Base-by-base conservation (phyloP, 176 grass and related monocot genomes). In the Triticum timopheevii region DNA sequence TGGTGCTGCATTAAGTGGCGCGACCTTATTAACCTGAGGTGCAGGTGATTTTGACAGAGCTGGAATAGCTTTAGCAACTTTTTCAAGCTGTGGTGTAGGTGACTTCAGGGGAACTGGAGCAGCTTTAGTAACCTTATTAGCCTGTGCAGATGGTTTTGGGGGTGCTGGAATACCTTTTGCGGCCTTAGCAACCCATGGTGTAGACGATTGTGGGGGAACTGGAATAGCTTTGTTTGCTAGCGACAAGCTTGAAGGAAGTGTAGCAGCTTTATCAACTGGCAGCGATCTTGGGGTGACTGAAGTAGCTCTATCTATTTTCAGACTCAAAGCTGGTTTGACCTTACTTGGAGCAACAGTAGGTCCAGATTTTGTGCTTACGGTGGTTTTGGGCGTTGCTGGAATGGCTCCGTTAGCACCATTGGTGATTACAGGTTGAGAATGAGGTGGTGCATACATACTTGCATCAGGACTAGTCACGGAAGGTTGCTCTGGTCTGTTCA, bases 21-120 rank as follows among this genome's bases (percentile, higher is more conserved):
- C 54, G 77, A 82, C 40, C 66, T 78, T 86, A 64, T 83, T 73
- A 82, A 54, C 65, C 73, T 78, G 82, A 65, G 89, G 50, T 25
- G 80, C 38, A 84, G 77, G 66, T 38, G 77, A 42, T 88, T 81
- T 85, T 42, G 19, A 5, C 38, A 56, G 40, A 71, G 23, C 38
- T 20, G 82, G 64, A 81, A 75, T 62, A 82, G 31, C 69, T 91
- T 88, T 88, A 81, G 19, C 4, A 31, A 88, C 69, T 69, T 80
- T 88, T 64, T 91, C 86, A 77, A 39, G 54, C 62, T 61, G 89
- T 24, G 67, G 81, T 33, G 54, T 45, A 81, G 90, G 76, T 87
- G 81, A 84, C 66, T 80, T 75, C 8, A 36, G 15, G 76, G 85
- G 75, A 69, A 50, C 63, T 61, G 69, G 49, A 36, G 45, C 30